These are phyloP conservation scores for Beauveria caledonica DNA, from an alignment of 2,329 filamentous ascomycete genomes.

Conservation along the genomic window DNA sequence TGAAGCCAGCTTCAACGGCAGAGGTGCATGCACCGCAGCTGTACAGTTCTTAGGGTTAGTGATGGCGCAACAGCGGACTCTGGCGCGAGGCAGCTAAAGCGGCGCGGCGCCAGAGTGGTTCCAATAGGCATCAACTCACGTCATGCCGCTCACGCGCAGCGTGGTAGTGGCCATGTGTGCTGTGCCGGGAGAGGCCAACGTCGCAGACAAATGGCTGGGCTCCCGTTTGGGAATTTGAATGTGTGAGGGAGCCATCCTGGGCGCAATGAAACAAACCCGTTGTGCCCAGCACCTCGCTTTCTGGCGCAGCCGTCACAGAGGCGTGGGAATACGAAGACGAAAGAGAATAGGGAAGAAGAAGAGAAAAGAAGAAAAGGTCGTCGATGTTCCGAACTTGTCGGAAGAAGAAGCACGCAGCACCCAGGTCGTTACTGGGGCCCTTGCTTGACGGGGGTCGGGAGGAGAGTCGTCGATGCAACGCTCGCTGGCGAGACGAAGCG, in stretches of 20 bases:
- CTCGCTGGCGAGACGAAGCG: background rate
- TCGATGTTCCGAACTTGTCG: background rate
- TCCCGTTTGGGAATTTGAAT: slow-evolving; percentile 40
- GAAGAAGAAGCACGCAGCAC: background rate
- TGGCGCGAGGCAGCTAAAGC: background rate
- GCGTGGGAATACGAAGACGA: background rate
- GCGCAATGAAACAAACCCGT: background rate
- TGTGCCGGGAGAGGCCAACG: slow-evolving; percentile 11
- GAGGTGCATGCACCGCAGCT: slow-evolving; percentile 90
- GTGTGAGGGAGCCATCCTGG: slow-evolving; percentile 42
- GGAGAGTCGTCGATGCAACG: background rate
- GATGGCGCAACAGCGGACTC: slow-evolving; percentile 13
- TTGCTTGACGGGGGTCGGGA: background rate
- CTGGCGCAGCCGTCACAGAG: slow-evolving; percentile 1
- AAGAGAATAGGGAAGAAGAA: background rate
- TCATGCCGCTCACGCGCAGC: slow-evolving; percentile 82
- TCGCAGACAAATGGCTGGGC: slow-evolving; percentile 16
- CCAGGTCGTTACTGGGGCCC: background rate
- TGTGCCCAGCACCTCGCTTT: slow-evolving; percentile 4
- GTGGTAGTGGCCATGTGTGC: slow-evolving; percentile 82
- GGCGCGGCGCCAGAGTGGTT: background rate
- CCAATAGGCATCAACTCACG: slow-evolving; percentile 39
- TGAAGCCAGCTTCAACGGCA: slow-evolving; percentile 88
- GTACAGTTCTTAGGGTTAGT: slow-evolving; percentile 37
- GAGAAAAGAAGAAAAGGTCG: background rate